Evolutionary conservation across 73 alveolate species (phyloP).

Genomic region (Symbiodinium pilosum): DNA sequence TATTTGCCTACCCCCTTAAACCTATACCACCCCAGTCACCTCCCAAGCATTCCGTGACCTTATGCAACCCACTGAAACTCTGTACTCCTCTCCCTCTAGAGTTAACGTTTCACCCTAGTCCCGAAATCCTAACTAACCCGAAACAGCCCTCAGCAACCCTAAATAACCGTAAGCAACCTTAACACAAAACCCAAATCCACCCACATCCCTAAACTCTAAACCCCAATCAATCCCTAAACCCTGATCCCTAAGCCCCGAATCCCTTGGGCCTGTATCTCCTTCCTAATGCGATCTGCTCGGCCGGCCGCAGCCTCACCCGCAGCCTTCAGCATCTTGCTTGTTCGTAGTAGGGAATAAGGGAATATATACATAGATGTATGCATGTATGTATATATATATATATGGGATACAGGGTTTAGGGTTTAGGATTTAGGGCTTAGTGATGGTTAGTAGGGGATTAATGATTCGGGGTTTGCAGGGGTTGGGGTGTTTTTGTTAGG

Average conservation of each 20-base stretch:
- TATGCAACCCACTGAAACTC: background rate
- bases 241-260: background rate
- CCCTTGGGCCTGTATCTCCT: slow-evolving; percentile 3
- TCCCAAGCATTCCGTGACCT: too few species aligned
- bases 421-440: background rate
- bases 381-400: background rate
- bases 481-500: background rate
- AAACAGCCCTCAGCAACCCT: background rate
- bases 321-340: background rate
- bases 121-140: background rate
- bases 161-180: background rate
- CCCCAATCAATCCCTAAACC: background rate
- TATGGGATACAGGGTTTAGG: background rate
- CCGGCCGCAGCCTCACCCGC: background rate
- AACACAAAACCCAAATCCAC: background rate
- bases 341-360: background rate
- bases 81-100: background rate
- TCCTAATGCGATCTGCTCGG: background rate
- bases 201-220: background rate
- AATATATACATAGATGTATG: background rate
- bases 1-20: background rate
- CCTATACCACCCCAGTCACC: too few species aligned
- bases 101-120: background rate
- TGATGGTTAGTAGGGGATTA: background rate
- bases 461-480: background rate